Percentiles rank a stretch among this genome's conserved stretches.
Evolutionary conservation across 169 alveolate species (phyloP).

Genomic region (Eimeria sp.): DNA sequence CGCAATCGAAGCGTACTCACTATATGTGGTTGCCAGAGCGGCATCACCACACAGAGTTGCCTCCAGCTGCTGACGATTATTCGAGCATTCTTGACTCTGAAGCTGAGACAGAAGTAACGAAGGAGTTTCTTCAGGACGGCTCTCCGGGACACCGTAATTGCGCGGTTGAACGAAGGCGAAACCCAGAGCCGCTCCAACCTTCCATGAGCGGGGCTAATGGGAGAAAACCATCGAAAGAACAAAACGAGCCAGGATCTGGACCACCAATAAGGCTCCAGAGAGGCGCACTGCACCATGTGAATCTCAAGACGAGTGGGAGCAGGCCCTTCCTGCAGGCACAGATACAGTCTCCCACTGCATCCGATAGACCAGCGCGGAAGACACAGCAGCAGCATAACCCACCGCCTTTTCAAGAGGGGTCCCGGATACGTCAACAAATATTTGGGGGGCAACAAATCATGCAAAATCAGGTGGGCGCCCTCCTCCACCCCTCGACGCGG

Average conservation of each 20-base stretch:
- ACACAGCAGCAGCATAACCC: constrained; percentile 15
- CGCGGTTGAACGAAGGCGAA: not conserved
- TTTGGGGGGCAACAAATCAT: constrained; percentile 13
- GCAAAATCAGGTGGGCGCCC: constrained; percentile 69
- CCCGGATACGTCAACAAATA: not conserved
- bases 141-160: not conserved
- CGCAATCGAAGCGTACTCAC: not conserved
- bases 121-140: not conserved
- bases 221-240: not conserved
- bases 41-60: constrained; percentile 13
- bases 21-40: constrained; percentile 16
- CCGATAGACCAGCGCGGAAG: constrained; percentile 40
- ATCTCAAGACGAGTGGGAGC: not conserved
- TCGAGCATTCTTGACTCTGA: not conserved
- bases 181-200: not conserved
- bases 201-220: not conserved
- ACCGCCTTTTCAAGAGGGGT: not conserved
- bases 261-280: not conserved
- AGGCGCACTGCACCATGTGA: not conserved
- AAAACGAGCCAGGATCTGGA: not conserved
- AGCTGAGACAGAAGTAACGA: not conserved
- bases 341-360: constrained; percentile 44
- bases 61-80: constrained; percentile 10
- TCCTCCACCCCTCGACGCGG: constrained; percentile 28
- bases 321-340: not conserved